Evolutionary conservation across 2,329 filamentous ascomycete species (phyloP).

Genomic region (Apiospora rasikravindrae): DNA sequence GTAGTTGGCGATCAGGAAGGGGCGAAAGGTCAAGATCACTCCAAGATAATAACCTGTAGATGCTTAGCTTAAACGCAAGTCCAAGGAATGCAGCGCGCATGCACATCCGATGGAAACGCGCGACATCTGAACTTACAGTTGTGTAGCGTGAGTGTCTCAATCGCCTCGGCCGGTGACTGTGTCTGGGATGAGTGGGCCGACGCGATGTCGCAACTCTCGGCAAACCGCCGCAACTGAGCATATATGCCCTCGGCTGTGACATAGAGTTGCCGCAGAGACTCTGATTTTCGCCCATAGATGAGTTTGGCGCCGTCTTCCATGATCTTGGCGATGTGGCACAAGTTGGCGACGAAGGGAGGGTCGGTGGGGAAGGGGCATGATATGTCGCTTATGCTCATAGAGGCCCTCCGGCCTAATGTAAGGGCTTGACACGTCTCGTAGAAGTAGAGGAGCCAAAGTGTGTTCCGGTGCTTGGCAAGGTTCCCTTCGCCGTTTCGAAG

Average conservation of each 20-base stretch:
- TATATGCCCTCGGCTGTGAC: conserved; percentile 32
- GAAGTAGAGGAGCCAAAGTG: conserved; percentile 38
- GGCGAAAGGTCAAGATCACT: conserved; percentile 32
- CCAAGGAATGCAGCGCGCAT: neutral
- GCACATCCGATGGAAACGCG: neutral
- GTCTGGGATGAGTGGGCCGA: conserved; percentile 20
- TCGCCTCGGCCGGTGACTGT: conserved; percentile 17
- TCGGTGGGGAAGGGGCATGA: conserved; percentile 30
- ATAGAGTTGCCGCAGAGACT: conserved; percentile 35
- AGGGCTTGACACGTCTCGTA: conserved; percentile 34
- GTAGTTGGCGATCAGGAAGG: conserved; percentile 34
- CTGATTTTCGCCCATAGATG: conserved; percentile 34
- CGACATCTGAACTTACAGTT: conserved; percentile 20
- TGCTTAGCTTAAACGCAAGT: neutral
- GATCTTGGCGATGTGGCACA: conserved; percentile 31
- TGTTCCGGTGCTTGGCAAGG: conserved; percentile 32
- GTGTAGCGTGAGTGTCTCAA: conserved; percentile 27
- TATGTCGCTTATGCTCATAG: conserved; percentile 32
- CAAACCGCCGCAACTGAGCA: conserved; percentile 31
- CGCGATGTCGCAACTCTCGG: conserved; percentile 28
- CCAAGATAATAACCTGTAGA: conserved; percentile 29
- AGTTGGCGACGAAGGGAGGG: conserved; percentile 28
- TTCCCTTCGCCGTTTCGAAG: conserved; percentile 27
- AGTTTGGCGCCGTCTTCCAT: conserved; percentile 24
- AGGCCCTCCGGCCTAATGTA: conserved; percentile 29